Conservation (phyloP, 768 basidiomycete species). For the Phylloporus sp. region DNA sequence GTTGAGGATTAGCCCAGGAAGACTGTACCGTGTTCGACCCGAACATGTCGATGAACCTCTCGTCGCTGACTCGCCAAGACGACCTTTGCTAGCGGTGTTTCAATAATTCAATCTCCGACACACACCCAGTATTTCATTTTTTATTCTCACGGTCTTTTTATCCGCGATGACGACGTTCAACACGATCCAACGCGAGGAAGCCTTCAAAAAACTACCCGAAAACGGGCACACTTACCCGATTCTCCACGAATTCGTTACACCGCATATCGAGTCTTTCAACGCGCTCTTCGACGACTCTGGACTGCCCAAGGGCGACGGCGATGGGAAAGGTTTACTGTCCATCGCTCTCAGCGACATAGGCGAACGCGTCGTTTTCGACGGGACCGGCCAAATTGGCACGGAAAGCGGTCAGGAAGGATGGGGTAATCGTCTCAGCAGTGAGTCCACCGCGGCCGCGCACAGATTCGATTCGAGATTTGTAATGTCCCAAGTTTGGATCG, state of each 20-base stretch:
- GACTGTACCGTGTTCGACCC: slow-evolving; percentile 46
- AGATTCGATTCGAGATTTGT: slow-evolving; percentile 4
- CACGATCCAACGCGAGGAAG: slow-evolving; percentile 73
- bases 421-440: slow-evolving; percentile 85
- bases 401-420: slow-evolving; percentile 52
- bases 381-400: slow-evolving; percentile 47
- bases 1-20: slow-evolving; percentile 64
- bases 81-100: slow-evolving; percentile 21
- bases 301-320: slow-evolving; percentile 64
- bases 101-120: slow-evolving; percentile 13
- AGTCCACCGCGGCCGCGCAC: slow-evolving; percentile 31
- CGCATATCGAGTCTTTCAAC: slow-evolving; percentile 96
- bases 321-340: slow-evolving; percentile 74
- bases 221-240: slow-evolving; percentile 67
- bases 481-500: slow-evolving; percentile 75
- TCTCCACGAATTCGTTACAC: slow-evolving; percentile 87
- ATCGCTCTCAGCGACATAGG: slow-evolving; percentile 80
- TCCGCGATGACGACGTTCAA: slow-evolving; percentile 68
- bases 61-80: slow-evolving; percentile 21
- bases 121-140: slow-evolving; percentile 20
- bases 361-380: slow-evolving; percentile 91
- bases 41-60: slow-evolving; percentile 51
- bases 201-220: slow-evolving; percentile 71
- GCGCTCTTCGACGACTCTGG: slow-evolving; percentile 91
- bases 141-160: slow-evolving; percentile 20